Base-by-base conservation (phyloP, 2,329 filamentous ascomycete species). In the Aurifilum marmelostoma region DNA sequence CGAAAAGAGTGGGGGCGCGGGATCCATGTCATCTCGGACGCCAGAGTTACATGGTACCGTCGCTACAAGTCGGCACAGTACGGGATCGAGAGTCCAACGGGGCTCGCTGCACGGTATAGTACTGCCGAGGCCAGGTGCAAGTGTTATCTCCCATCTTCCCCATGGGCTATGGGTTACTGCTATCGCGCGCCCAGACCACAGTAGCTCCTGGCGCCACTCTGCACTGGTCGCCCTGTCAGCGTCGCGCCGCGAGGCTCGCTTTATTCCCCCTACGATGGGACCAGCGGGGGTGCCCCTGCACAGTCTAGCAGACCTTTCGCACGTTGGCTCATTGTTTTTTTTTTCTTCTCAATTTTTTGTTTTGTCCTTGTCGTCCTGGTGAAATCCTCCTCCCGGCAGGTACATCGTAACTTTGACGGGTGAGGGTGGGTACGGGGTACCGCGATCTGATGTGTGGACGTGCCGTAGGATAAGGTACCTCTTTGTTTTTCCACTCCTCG, bases 1-100 rank as follows among this genome's bases (percentile, higher is more conserved):
- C 8, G 21, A 32, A 32, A 50, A 59, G 3, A 43, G 24, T 29
- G 59, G 59, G 11, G 37, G 52, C 14, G 37, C 9, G 14, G 50
- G 34, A 18, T 14, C 54, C 52, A 59, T 37, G 64, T 43, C 52
- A 59, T 43, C 50, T 66, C 64, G 64, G 52, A 47, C 37, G 64
- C 52, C 59, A 59, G 27, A 27, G 34, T 54, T 54, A 34, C 63
- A 65, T 12, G 12, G n/a, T 34, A 11, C 39, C 14, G n/a, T 39
- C 11, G 12, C 5, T 56, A 65, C 63, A 21, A 47, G 37, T 34
- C 37, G 12, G 64, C 65, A 66, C 65, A 61, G 65, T 66, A 66
- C 61, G 56, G 65, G 65, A 66, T 16, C 56, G 52, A 43, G 21
- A 29, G n/a, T 21, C 24, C 18, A 52, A 65, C 32, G 8, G 7